Base-by-base conservation (phyloP, 352 stramenopile genomes). In the Phytophthora palmivora region DNA sequence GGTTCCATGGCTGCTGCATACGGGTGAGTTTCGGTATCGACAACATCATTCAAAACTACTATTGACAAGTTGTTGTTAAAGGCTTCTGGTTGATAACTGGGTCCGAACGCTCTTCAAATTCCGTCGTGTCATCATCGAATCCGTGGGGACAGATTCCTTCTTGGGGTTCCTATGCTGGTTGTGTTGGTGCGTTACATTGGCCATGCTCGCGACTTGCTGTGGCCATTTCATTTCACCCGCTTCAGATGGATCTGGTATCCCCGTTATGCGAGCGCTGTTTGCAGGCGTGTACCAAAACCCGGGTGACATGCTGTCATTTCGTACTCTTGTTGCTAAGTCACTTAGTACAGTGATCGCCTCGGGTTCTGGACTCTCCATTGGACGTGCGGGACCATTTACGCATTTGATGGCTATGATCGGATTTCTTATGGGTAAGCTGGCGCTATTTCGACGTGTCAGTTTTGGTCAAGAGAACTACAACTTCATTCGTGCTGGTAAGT, bases 221-320 rank as follows among this genome's bases (percentile, higher is more conserved):
- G 77, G 79, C 2, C 58, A 87, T 18, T 87, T 89, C 45, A 73
- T 89, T n/a, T 82, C 83, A 8, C 70, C 77, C 10, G 74, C 77
- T 4, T 89, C 84, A 2, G 87, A 95, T 26, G 87, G 87, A 6
- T 93, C 87, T 3, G 87, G 87, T 1, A 89, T 95, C 28, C 87
- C 87, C 0, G 79, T 82, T n/a, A 93, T 95, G 84, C 79, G 84
- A 1, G 86, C 84, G n/a, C 68, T 95, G 11, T 91, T 92, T 33
- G 84, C 86, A 1, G 86, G 86, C 1, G 84, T 93, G 37, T 90
- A 88, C 58, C 84, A 93, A 58, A 91, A 93, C 44, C 84, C 84
- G n/a, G 76, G 56, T 0, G 81, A 92, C 11, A 80, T 90, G n/a
- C 36, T 95, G 24, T 92, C 81, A 5, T 76, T 91, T 21, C 58